phyloP scores from a whole-genome alignment of 495 filamentous ascomycete genomes.

The Penicillium flavigenum region DNA sequence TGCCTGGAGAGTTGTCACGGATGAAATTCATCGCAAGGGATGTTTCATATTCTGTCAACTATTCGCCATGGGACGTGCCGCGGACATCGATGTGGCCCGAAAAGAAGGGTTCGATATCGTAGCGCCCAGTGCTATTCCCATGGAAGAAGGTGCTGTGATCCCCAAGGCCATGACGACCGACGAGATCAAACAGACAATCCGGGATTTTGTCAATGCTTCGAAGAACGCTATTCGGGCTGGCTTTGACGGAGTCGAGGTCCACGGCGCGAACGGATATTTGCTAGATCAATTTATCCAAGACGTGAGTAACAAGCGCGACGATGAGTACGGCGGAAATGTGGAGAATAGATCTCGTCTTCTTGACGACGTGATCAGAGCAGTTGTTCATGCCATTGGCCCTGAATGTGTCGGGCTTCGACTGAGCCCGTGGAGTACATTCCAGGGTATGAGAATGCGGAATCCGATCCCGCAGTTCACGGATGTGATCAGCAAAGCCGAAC shows the following conservation, averaged over 20 bases:
- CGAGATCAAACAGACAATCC: constrained; percentile 57
- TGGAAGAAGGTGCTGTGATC: constrained; percentile 35
- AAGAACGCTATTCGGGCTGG: constrained; percentile 64
- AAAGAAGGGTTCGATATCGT: constrained; percentile 25
- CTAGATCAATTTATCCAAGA: constrained; percentile 73
- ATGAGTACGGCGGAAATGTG: constrained; percentile 66
- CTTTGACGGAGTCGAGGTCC: constrained; percentile 77
- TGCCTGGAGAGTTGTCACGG: constrained; percentile 60
- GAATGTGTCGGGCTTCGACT: constrained; percentile 58
- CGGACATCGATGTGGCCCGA: constrained; percentile 38
- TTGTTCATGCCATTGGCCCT: constrained; percentile 59
- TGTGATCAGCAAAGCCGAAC: not conserved
- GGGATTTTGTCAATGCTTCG: constrained; percentile 52
- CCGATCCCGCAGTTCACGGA: constrained; percentile 60
- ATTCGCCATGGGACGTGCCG: constrained; percentile 63
- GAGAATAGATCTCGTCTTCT: constrained; percentile 63
- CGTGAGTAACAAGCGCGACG: constrained; percentile 58
- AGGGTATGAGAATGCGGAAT: constrained; percentile 64
- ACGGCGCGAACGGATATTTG: constrained; percentile 73
- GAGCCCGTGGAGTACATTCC: constrained; percentile 59
- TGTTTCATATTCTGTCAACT: constrained; percentile 64
- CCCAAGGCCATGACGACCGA: constrained; percentile 53
- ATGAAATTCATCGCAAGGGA: constrained; percentile 63
- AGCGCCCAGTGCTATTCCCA: constrained; percentile 45
- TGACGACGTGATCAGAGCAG: constrained; percentile 57